Evolutionary conservation across 345 rosid species (phyloP).

Genomic region (Draba incana): DNA sequence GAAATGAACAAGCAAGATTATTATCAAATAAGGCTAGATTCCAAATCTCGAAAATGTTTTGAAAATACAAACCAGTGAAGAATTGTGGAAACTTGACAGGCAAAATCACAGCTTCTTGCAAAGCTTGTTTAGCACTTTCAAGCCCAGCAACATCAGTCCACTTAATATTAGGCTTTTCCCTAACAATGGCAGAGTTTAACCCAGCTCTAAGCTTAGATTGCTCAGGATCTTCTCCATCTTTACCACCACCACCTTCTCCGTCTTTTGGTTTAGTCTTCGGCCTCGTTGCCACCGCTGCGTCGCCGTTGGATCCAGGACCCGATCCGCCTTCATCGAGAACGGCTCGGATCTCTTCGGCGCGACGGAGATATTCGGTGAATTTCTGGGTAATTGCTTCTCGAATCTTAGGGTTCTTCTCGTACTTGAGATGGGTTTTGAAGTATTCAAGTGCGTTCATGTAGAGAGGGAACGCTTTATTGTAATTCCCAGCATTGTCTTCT

Average conservation of each 20-base stretch:
- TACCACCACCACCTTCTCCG: slow-evolving; percentile 49
- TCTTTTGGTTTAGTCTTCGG: slow-evolving; percentile 78
- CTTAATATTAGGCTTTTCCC: slow-evolving; percentile 83
- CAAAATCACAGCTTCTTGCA: slow-evolving; percentile 91
- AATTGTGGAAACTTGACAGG: slow-evolving; percentile 95
- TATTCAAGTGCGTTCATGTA: slow-evolving; percentile 93
- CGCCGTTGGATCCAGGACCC: slow-evolving; percentile 64
- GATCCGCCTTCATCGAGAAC: slow-evolving; percentile 77
- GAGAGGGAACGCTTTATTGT: slow-evolving; percentile 77
- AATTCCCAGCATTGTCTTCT: slow-evolving; percentile 91
- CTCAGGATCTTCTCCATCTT: slow-evolving; percentile 76
- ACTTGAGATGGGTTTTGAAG: slow-evolving; percentile 86
- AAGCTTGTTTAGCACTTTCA: slow-evolving; percentile 81
- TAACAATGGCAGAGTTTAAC: slow-evolving; percentile 72
- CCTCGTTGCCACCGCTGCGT: slow-evolving; percentile 66
- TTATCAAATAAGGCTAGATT: neutral
- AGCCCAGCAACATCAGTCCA: slow-evolving; percentile 94
- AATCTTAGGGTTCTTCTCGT: slow-evolving; percentile 91
- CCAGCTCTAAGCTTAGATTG: slow-evolving; percentile 83
- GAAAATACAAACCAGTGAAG: slow-evolving; percentile 59
- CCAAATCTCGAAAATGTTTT: neutral
- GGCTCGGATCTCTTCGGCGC: slow-evolving; percentile 92
- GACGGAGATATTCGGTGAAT: slow-evolving; percentile 81
- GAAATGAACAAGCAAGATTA: neutral
- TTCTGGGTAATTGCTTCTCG: slow-evolving; percentile 72